Percentiles rank a stretch among this genome's conserved stretches.
Evolutionary conservation across 305 asterid species (phyloP).

Genomic region (Lippia alba): DNA sequence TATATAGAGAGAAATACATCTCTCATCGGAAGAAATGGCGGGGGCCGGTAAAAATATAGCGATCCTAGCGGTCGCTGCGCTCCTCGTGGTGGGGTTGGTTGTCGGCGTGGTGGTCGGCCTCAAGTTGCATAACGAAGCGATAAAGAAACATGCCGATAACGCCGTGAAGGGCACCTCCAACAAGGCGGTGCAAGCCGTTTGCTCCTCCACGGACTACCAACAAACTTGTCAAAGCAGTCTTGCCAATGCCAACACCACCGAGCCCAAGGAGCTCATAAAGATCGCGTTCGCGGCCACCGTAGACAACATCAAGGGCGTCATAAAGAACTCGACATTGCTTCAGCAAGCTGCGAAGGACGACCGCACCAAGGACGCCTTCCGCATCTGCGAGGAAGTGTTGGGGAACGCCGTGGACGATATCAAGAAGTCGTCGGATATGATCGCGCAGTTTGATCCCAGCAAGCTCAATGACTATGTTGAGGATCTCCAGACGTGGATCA

Average conservation of each 20-base stretch:
- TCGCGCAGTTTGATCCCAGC: slow-evolving; percentile 37
- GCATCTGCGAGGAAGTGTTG: slow-evolving; percentile 47
- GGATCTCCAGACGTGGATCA: slow-evolving; percentile 65
- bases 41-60: slow-evolving; percentile 28
- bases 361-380: slow-evolving; percentile 44
- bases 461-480: slow-evolving; percentile 40
- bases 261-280: slow-evolving; percentile 49
- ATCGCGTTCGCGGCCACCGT: slow-evolving; percentile 36
- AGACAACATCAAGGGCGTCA: slow-evolving; percentile 26
- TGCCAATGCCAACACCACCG: slow-evolving; percentile 43
- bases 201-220: slow-evolving; percentile 50
- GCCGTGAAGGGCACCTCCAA: slow-evolving; percentile 5
- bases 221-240: slow-evolving; percentile 48
- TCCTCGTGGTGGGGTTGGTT: slow-evolving; percentile 51
- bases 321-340: slow-evolving; percentile 35
- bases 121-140: background rate
- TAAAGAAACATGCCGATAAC: slow-evolving; percentile 8
- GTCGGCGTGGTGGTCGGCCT: slow-evolving; percentile 41
- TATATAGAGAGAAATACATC: background rate
- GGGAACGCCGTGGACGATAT: slow-evolving; percentile 47
- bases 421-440: slow-evolving; percentile 30
- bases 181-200: slow-evolving; percentile 46
- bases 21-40: slow-evolving; percentile 22
- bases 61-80: slow-evolving; percentile 42
- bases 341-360: slow-evolving; percentile 46